Base-by-base conservation (phyloP, 2,329 filamentous ascomycete genomes). In the Stromatinia cepivora region DNA sequence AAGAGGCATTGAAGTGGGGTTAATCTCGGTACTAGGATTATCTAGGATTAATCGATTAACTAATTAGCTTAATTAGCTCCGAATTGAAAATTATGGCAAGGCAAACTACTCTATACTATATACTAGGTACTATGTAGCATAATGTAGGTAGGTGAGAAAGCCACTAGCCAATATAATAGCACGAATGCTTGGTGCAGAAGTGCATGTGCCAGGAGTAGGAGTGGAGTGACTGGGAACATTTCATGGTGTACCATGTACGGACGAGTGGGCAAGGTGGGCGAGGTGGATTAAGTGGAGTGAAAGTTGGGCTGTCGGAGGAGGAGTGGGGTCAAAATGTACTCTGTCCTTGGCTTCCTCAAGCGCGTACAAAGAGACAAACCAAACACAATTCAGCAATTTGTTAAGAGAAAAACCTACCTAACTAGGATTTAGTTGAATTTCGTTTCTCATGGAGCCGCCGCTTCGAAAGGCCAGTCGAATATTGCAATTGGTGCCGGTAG, bases 201-300 rank as follows among this genome's bases (percentile, higher is more conserved):
- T 53, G 50, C 50, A 31, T n/a, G n/a, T 53, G 50, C 50, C 7
- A 28, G 39, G 39, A 42, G 39, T 15, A 17, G 39, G 39, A 42
- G 39, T 42, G 54, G 54, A 39, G 31, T 36, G 54, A 39, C 54
- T 57, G 54, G 31, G 34, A 36, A 39, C 31, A 57, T 36, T 36
- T 36, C 54, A 57, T 42, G 13, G 52, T 31, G 15, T 17, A 34
- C 28, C 20, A 28, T 28, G 28, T 22, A n/a, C 31, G 20, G 58
- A 36, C 22, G 59, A 52, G 31, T 48, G 59, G 59, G 31, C 34
- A 36, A 48, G 22, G 28, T 50, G 28, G 45, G n/a, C n/a, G n/a
- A n/a, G n/a, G n/a, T n/a, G n/a, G n/a, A n/a, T n/a, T n/a, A 48
- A 62, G 59, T 62, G 59, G 45, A 62, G 42, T 48, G 59, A 9